Conservation (phyloP, 164 flowering plant species). For the Berberis vulgaris region DNA sequence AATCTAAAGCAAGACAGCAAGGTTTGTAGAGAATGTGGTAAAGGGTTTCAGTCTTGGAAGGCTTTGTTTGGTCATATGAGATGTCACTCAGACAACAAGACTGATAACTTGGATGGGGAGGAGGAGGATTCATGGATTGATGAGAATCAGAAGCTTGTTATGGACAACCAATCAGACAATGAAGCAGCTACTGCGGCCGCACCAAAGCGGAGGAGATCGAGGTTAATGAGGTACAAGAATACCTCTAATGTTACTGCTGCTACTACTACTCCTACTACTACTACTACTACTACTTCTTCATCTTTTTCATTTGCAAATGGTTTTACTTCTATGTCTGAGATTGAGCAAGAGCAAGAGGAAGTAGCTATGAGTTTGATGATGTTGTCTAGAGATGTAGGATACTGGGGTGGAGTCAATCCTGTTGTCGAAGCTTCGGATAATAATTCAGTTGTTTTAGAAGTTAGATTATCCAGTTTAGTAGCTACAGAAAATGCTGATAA, state of each 20-base stretch:
- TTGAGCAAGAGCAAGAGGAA: conserved; percentile 69
- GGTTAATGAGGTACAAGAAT: conserved; percentile 25
- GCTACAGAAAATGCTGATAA: conserved; percentile 13
- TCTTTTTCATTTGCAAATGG: conserved; percentile 26
- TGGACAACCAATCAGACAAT: conserved; percentile 36
- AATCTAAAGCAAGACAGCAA: conserved; percentile 14
- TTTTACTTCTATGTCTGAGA: conserved; percentile 40
- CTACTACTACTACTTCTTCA: conserved; percentile 11
- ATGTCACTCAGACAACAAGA: conserved; percentile 50
- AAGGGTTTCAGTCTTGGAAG: conserved; percentile 62
- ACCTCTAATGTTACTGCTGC: not conserved
- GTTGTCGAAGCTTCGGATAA: conserved; percentile 59
- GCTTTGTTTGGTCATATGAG: conserved; percentile 88
- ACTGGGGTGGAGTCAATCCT: conserved; percentile 31
- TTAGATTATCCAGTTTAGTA: conserved; percentile 36
- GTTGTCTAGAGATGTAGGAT: conserved; percentile 64
- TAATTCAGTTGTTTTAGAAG: conserved; percentile 53
- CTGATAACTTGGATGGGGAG: conserved; percentile 3
- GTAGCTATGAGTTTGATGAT: conserved; percentile 76
- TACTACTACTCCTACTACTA: conserved; percentile 10
- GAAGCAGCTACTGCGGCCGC: conserved; percentile 22
- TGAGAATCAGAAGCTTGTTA: too few relatives aligned
- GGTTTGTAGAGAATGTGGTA: conserved; percentile 71
- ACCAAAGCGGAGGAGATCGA: conserved; percentile 32
- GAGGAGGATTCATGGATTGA: conserved; percentile 27